Conservation (phyloP, 75 land plant genomes). For the Adiantum capillusveneris region DNA sequence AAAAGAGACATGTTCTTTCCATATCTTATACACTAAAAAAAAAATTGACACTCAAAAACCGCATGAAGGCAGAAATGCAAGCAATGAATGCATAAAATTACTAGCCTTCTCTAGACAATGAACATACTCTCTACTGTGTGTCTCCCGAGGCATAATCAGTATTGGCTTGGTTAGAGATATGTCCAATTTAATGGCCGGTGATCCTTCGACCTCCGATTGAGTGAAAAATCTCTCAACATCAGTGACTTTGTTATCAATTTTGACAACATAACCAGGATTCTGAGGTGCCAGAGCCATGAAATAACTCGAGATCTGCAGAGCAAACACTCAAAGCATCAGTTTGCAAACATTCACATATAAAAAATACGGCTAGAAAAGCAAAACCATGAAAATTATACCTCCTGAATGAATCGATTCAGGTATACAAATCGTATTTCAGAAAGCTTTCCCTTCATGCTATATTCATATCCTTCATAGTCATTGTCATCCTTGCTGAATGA, state of each 20-base stretch:
- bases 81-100: too few relatives aligned
- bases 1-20: too few relatives aligned
- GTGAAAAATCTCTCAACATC: conserved; percentile 76
- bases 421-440: conserved; percentile 92
- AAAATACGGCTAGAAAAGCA: too few relatives aligned
- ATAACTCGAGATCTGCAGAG: conserved; percentile 63
- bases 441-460: conserved; percentile 76
- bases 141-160: conserved; percentile 77
- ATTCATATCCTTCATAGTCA: conserved; percentile 88
- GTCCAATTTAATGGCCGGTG: conserved; percentile 81
- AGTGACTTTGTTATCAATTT: conserved; percentile 65
- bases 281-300: conserved; percentile 83
- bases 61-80: too few relatives aligned
- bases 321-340: not conserved
- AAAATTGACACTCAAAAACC: too few relatives aligned
- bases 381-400: conserved; percentile 57
- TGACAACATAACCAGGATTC: conserved; percentile 51
- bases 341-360: too few relatives aligned
- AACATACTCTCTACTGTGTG: conserved; percentile 73
- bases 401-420: conserved; percentile 86
- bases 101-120: too few relatives aligned
- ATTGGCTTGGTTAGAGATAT: conserved; percentile 80
- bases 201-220: conserved; percentile 79
- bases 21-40: too few relatives aligned
- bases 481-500: conserved; percentile 78